Evolutionary conservation across 2,329 filamentous ascomycete species (phyloP).

Genomic region (Trichoderma endophyticum): DNA sequence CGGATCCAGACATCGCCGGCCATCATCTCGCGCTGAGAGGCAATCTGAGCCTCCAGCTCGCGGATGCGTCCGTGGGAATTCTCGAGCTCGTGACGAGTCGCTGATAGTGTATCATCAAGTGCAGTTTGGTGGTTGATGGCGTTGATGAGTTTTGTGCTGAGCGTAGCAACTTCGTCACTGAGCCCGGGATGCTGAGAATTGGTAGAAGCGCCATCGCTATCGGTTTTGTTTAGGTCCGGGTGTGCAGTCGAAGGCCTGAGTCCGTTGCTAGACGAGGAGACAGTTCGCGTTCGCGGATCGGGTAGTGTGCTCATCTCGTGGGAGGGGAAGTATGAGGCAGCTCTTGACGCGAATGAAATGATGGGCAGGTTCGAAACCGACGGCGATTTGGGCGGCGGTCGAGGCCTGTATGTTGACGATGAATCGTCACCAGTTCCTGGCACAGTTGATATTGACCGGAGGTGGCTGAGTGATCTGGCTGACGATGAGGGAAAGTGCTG

Average conservation of each 20-base stretch:
- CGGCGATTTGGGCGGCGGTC: slow-evolving; percentile 38
- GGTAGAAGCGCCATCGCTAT: not conserved
- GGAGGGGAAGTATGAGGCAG: slow-evolving; percentile 43
- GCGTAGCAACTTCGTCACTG: slow-evolving; percentile 73
- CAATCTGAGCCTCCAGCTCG: slow-evolving; percentile 63
- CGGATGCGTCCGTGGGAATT: slow-evolving; percentile 63
- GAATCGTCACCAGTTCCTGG: slow-evolving; percentile 31
- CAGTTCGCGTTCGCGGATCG: slow-evolving; percentile 56
- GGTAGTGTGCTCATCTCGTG: slow-evolving; percentile 68
- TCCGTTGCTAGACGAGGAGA: slow-evolving; percentile 43
- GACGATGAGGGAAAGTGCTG: slow-evolving; percentile 37
- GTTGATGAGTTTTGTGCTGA: slow-evolving; percentile 94
- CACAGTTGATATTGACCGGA: slow-evolving; percentile 53
- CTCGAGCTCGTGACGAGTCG: slow-evolving; percentile 80
- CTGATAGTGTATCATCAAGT: slow-evolving; percentile 82
- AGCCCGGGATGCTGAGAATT: slow-evolving; percentile 53
- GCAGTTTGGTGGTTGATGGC: slow-evolving; percentile 95
- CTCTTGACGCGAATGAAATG: slow-evolving; percentile 39
- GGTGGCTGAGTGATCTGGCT: slow-evolving; percentile 44
- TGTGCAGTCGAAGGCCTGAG: slow-evolving; percentile 23
- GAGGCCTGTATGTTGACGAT: slow-evolving; percentile 35
- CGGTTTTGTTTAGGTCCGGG: not conserved
- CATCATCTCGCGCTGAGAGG: slow-evolving; percentile 69
- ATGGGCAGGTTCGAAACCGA: slow-evolving; percentile 37
- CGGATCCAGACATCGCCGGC: slow-evolving; percentile 72